Evolutionary conservation across 768 basidiomycete genomes (phyloP).

Genomic region (Suillus plorans): DNA sequence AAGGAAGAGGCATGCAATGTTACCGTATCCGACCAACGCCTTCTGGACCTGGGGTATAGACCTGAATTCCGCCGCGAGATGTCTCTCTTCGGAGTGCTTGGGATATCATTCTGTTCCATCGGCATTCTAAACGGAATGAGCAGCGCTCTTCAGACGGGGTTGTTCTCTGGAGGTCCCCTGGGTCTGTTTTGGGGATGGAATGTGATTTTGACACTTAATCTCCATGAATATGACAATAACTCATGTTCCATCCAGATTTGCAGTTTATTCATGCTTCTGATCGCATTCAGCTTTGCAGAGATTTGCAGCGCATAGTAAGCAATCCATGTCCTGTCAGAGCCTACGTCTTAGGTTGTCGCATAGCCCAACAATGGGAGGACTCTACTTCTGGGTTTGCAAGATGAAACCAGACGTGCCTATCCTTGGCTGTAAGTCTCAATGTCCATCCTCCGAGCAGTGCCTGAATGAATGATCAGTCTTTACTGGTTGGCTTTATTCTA

Average conservation of each 20-base stretch:
- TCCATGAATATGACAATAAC: not conserved
- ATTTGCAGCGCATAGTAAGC: conserved; percentile 59
- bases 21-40: conserved; percentile 37
- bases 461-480: conserved; percentile 28
- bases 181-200: conserved; percentile 67
- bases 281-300: conserved; percentile 55
- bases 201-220: conserved; percentile 29
- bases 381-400: conserved; percentile 65
- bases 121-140: conserved; percentile 63
- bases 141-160: conserved; percentile 57
- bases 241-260: conserved; percentile 39
- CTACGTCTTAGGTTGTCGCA: conserved; percentile 1
- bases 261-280: conserved; percentile 57
- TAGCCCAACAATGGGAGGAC: conserved; percentile 56
- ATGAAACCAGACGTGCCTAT: conserved; percentile 55
- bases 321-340: not conserved
- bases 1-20: conserved; percentile 14
- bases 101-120: conserved; percentile 60
- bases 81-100: conserved; percentile 57
- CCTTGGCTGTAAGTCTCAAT: conserved; percentile 45
- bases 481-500: conserved; percentile 61
- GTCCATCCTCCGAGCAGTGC: not conserved
- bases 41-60: conserved; percentile 53
- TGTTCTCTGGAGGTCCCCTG: conserved; percentile 57
- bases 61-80: conserved; percentile 59